Evolutionary conservation across 805 yeast genomes (phyloP), one percentile per base, ranked within the genome.

Genomic region (Ascoidea tarda): DNA sequence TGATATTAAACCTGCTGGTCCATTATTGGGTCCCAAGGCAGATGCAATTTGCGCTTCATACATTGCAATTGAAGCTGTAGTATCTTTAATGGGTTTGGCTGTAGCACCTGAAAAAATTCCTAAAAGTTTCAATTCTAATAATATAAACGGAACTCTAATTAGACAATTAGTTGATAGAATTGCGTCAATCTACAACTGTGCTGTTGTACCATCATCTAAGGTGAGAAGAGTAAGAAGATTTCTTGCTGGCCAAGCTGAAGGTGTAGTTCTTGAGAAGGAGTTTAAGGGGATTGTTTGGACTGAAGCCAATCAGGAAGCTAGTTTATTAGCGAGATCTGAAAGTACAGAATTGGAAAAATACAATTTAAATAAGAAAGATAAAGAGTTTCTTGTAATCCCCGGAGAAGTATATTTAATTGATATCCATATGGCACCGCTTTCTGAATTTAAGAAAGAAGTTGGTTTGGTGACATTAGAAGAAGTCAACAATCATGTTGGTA

Each of bases 181-280:
- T 62, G 98, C 96, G n/a, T 76, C 76, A 54, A 73, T 84, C 1
- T 93, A 82, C 70, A 79, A 84, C 65, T 88, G 96, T 72, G 74
- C 74, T 54, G 88, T 93, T 52, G 88, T 87, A 45, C 98, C 98
- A 33, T 96, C 96, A 0, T 87, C 96, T 28, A 82, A 87, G 65
- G 86, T 93, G 47, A 84, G 99, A 70, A 79, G 96, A 66, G 76
- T 90, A 54, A 79, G 96, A 72, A 79, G 98, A 64, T 93, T 91
- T 62, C 78, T 93, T 63, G 95, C 96, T 46, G 99, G 99, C 52
- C 99, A 93, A 73, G 83, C 90, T 54, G 95, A 88, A 63, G 93
- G 89, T 64, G 73, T 89, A 52, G 93, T 89, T 58, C 91, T 90
- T 46, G 99, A 91, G 71, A 78, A 82, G 63, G 96, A 87, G 59